A percentile compares a stretch with the other conserved stretches of the same genome.
These are phyloP conservation scores for Lepidium didymum DNA, from an alignment of 345 rosid genomes.

Conservation along the genomic window DNA sequence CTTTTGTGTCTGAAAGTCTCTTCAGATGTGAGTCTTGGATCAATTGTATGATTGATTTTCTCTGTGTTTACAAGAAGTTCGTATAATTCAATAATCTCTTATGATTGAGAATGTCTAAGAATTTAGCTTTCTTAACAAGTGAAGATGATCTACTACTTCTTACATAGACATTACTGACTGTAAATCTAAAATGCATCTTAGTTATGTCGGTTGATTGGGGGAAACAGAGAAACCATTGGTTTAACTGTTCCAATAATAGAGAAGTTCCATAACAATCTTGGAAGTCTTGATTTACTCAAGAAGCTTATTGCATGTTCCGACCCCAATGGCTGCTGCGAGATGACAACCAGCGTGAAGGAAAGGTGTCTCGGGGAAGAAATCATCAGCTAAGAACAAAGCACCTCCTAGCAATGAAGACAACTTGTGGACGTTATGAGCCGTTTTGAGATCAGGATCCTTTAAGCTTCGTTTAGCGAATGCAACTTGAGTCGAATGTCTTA, in stretches of 20 bases:
- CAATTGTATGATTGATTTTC: not conserved
- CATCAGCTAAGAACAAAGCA: slow-evolving; percentile 83
- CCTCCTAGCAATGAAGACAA: slow-evolving; percentile 85
- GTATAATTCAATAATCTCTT: not conserved
- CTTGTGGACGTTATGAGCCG: slow-evolving; percentile 71
- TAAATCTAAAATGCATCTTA: slow-evolving; percentile 5
- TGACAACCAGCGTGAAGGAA: slow-evolving; percentile 97
- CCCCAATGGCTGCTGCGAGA: slow-evolving; percentile 93
- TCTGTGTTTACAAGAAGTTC: not conserved
- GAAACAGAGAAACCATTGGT: slow-evolving; percentile 13
- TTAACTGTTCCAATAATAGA: not conserved
- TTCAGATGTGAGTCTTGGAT: not conserved
- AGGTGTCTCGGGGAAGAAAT: slow-evolving; percentile 62
- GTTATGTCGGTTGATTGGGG: slow-evolving; percentile 32
- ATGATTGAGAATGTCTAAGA: not conserved
- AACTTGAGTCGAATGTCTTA: slow-evolving; percentile 33
- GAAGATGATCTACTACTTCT: not conserved
- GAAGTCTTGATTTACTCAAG: slow-evolving; percentile 43
- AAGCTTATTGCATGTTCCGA: slow-evolving; percentile 87
- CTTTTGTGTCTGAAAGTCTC: not conserved
- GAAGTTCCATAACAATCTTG: not conserved
- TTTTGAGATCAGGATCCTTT: slow-evolving; percentile 73
- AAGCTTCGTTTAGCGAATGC: slow-evolving; percentile 77
- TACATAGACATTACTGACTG: slow-evolving; percentile 4
- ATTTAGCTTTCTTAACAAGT: not conserved